These are phyloP conservation scores for Blastobotrys serpentis DNA, from an alignment of 1,139 yeast genomes.

Conservation along the genomic window DNA sequence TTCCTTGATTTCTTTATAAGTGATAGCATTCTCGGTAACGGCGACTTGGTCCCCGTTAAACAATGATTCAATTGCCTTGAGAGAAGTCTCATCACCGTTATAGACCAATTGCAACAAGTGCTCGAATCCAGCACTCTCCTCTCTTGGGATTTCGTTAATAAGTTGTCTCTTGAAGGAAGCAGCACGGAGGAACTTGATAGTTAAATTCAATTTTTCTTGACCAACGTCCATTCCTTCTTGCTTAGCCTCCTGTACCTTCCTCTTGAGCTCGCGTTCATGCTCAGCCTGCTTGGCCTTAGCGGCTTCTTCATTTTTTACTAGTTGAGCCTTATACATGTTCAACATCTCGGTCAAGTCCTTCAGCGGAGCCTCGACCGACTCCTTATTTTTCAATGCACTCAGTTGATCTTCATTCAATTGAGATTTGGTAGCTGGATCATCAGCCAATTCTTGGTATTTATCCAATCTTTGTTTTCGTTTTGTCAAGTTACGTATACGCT, in stretches of 20 bases:
- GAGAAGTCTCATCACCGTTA: slow-evolving; percentile 36
- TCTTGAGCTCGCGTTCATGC: slow-evolving; percentile 12
- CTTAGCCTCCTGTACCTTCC: slow-evolving; percentile 26
- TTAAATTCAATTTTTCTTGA: slow-evolving; percentile 29
- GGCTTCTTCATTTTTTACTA: slow-evolving; percentile 19
- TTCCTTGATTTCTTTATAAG: slow-evolving; percentile 28
- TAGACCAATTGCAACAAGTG: slow-evolving; percentile 35
- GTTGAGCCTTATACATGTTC: slow-evolving; percentile 30
- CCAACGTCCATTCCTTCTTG: slow-evolving; percentile 28
- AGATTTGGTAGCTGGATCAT: slow-evolving; percentile 24
- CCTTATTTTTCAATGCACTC: slow-evolving; percentile 36
- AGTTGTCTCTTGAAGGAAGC: slow-evolving; percentile 38
- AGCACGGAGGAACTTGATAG: slow-evolving; percentile 37
- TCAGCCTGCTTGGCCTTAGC: slow-evolving; percentile 21
- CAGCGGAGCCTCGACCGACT: slow-evolving; percentile 40
- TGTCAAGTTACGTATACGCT: slow-evolving; percentile 40
- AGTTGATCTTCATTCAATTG: slow-evolving; percentile 40
- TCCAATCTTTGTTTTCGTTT: slow-evolving; percentile 40
- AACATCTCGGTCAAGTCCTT: slow-evolving; percentile 37
- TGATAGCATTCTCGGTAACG: slow-evolving; percentile 30
- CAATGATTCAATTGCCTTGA: slow-evolving; percentile 36
- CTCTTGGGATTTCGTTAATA: slow-evolving; percentile 27
- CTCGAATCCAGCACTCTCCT: slow-evolving; percentile 36
- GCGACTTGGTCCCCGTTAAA: slow-evolving; percentile 30
- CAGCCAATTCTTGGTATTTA: slow-evolving; percentile 36